These are phyloP conservation scores for Cylindrodendrum hubeiense DNA, from an alignment of 2,329 filamentous ascomycete genomes.

Conservation along the genomic window DNA sequence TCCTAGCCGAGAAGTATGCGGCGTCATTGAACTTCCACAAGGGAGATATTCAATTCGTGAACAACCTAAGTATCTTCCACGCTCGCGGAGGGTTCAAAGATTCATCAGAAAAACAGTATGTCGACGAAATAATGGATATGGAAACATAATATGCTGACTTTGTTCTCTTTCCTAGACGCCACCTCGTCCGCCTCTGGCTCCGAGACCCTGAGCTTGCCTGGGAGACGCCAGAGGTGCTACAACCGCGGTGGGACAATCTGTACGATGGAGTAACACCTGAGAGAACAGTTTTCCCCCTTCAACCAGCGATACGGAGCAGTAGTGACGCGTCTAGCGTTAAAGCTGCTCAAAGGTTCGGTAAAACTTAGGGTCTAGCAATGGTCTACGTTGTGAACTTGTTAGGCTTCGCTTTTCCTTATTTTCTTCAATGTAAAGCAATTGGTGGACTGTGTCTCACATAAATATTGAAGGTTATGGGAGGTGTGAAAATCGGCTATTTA, in stretches of 20 bases:
- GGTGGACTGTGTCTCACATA: no score
- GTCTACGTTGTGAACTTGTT: no score
- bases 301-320: conserved; percentile 55
- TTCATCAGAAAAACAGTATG: conserved; percentile 57
- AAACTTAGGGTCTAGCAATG: not conserved
- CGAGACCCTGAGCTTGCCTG: conserved; percentile 63
- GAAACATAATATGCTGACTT: conserved; percentile 38
- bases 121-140: conserved; percentile 3
- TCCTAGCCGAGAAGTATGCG: conserved; percentile 59
- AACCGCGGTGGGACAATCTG: conserved; percentile 63
- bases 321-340: conserved; percentile 35
- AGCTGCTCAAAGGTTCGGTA: conserved; percentile 13
- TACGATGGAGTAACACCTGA: conserved; percentile 65
- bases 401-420: no score
- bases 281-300: conserved; percentile 66
- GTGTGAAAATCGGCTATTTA: no score
- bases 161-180: conserved; percentile 54
- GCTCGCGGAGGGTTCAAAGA: conserved; percentile 63
- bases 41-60: conserved; percentile 67
- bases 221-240: conserved; percentile 59
- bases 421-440: no score
- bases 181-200: conserved; percentile 64
- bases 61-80: conserved; percentile 68
- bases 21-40: conserved; percentile 60
- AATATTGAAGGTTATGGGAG: no score